phyloP scores from a whole-genome alignment of 768 basidiomycete genomes.

The Psilocybe sp. region DNA sequence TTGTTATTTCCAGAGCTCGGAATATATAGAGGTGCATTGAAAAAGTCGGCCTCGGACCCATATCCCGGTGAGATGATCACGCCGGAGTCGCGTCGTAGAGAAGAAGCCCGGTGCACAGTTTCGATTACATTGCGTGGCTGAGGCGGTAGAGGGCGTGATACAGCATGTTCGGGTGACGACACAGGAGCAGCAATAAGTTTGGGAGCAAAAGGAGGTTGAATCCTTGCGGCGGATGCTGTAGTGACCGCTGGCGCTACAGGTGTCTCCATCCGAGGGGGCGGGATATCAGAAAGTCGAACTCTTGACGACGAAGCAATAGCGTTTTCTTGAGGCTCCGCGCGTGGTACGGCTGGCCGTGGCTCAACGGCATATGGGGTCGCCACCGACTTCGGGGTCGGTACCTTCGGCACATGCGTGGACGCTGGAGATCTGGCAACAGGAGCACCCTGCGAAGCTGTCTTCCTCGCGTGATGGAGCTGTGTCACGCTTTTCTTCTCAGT shows the following conservation, averaged over 20 bases:
- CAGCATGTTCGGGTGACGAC: too few relatives aligned
- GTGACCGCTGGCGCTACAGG: background rate
- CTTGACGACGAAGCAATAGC: conserved; percentile 29
- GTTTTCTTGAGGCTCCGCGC: conserved; percentile 19
- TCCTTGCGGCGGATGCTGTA: background rate
- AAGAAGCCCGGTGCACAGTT: too few relatives aligned
- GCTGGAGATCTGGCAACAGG: background rate
- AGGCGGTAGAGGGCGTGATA: too few relatives aligned
- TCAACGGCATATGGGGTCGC: background rate
- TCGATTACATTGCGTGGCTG: too few relatives aligned
- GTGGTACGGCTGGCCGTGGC: background rate
- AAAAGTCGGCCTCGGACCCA: conserved; percentile 10
- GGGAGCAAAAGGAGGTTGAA: too few relatives aligned
- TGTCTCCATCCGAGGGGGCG: background rate
- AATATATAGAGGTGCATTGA: conserved; percentile 1
- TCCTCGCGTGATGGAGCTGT: too few relatives aligned
- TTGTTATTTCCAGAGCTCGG: conserved; percentile 1
- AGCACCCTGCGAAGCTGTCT: too few relatives aligned
- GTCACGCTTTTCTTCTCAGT: background rate
- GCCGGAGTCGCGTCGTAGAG: background rate
- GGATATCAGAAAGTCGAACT: conserved; percentile 7
- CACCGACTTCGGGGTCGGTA: background rate
- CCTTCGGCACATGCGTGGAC: background rate
- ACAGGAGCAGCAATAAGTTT: too few relatives aligned
- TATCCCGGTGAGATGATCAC: background rate